Evolutionary conservation across 139 green algal genomes (phyloP), one percentile per base, ranked within the genome.

Genomic region (Limnomonas spitsbergensis): DNA sequence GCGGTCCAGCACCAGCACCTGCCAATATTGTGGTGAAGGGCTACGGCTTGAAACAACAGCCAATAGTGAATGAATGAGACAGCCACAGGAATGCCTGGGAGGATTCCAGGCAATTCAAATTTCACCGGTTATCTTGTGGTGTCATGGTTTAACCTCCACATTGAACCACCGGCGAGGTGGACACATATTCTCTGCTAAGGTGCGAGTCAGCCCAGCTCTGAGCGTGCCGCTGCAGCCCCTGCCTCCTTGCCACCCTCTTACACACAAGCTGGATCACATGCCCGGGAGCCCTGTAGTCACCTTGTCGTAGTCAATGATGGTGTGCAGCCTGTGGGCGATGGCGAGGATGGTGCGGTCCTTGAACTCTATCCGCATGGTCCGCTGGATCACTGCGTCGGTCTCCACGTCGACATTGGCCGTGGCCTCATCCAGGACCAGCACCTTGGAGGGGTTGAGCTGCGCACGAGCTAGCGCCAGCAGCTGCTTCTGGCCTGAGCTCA

Each of bases 401-500:
- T 94, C 90, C 26, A 91, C 80, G 71, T 98, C 94, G n/a, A 98
- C 92, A 37, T 89, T 91, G 31, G 92, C 91, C 32, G 95, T 99
- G 0, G 95, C 95, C 86, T 77, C 70, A 66, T 77, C 70, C 27
- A 77, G 40, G 4, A 77, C 87, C 34, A 98, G 78, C 40, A 92
- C 85, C 74, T 88, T 89, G 54, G 84, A 80, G 4, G 76, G 78
- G 6, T 87, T 87, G 68, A 98, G 88, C 81, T 98, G 87, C 0
- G 95, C 94, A 7, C 95, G 87, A 2, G 93, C 93, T 78, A 99
- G 87, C 70, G 91, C 94, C 40, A 98, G 82, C 70, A 99, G 91
- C 87, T 99, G 95, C 71, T 92, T 88, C 88, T 99, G 94, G 0
- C 95, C 95, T 27, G 89, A 79, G 3, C 67, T 88, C 38, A 98